phyloP scores from a whole-genome alignment of 257 asterid species.

The Ligustrum vulgare region DNA sequence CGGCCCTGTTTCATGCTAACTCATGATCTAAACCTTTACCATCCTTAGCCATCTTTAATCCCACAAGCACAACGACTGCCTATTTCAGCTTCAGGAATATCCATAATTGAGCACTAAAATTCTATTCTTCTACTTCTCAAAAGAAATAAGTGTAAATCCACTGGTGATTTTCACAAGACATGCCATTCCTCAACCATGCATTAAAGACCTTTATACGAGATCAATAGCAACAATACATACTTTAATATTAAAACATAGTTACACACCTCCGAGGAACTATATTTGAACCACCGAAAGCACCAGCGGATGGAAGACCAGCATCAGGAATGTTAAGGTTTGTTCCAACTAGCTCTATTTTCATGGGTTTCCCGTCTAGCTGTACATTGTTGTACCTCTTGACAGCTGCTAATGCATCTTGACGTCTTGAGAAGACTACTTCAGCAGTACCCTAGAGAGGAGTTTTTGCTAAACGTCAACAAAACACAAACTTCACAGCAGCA shows the following conservation, averaged over 20 bases:
- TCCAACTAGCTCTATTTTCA: conserved; percentile 65
- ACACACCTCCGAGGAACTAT: conserved; percentile 46
- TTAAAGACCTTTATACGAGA: conserved; percentile 34
- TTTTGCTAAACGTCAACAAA: conserved; percentile 7
- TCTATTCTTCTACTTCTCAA: not conserved
- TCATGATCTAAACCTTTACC: not conserved
- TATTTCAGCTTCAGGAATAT: not conserved
- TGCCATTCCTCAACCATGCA: not conserved
- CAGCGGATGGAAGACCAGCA: conserved; percentile 32
- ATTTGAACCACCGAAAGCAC: conserved; percentile 35
- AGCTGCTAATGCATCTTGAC: conserved; percentile 60
- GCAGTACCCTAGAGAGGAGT: conserved; percentile 34
- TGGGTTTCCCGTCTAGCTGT: conserved; percentile 71
- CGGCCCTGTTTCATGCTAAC: too few relatives aligned
- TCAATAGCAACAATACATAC: conserved; percentile 14
- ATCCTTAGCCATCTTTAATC: not conserved
- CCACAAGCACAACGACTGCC: not conserved
- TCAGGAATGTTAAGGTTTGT: conserved; percentile 42
- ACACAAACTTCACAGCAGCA: not conserved
- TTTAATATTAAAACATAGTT: too few relatives aligned
- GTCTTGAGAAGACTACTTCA: conserved; percentile 57
- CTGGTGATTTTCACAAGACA: conserved; percentile 7
- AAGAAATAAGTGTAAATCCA: not conserved
- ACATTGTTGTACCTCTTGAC: conserved; percentile 64
- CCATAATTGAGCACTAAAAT: not conserved